Percentiles rank a stretch among this genome's conserved stretches.
phyloP scores from a whole-genome alignment of 805 yeast genomes.

The Priceomyces castillae region DNA sequence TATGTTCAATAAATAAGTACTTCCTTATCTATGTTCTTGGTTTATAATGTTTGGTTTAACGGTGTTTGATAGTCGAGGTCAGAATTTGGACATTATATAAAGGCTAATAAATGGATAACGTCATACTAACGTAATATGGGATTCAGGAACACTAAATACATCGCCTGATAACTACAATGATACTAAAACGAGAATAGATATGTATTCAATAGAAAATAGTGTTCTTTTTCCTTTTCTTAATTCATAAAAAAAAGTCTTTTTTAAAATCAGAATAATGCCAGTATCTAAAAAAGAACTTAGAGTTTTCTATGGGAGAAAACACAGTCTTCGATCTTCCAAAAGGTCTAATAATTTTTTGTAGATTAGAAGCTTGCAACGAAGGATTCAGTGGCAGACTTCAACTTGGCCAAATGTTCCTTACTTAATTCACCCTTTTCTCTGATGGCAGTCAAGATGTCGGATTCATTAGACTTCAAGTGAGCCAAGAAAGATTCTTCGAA shows the following conservation, averaged over 20 bases:
- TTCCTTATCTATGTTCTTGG: too few relatives aligned
- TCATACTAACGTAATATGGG: too few relatives aligned
- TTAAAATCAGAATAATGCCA: constrained; percentile 6
- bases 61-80: too few relatives aligned
- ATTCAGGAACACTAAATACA: too few relatives aligned
- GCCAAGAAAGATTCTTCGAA: constrained; percentile 92
- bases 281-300: constrained; percentile 5
- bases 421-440: constrained; percentile 87
- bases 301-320: constrained; percentile 1
- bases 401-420: constrained; percentile 78
- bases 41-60: too few relatives aligned
- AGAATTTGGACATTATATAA: too few relatives aligned
- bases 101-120: too few relatives aligned
- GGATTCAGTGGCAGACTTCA: constrained; percentile 88
- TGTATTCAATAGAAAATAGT: constrained; percentile 5
- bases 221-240: constrained; percentile 3
- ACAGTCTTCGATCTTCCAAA: constrained; percentile 1
- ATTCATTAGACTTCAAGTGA: constrained; percentile 86
- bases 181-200: constrained; percentile 3
- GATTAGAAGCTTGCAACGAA: constrained; percentile 82
- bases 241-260: constrained; percentile 6
- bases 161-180: neutral
- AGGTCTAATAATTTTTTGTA: constrained; percentile 3
- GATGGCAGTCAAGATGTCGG: constrained; percentile 79
- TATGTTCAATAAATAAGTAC: too few relatives aligned